These are phyloP conservation scores for Eucalyptus melliodora DNA, from an alignment of 345 rosid species.

Conservation along the genomic window DNA sequence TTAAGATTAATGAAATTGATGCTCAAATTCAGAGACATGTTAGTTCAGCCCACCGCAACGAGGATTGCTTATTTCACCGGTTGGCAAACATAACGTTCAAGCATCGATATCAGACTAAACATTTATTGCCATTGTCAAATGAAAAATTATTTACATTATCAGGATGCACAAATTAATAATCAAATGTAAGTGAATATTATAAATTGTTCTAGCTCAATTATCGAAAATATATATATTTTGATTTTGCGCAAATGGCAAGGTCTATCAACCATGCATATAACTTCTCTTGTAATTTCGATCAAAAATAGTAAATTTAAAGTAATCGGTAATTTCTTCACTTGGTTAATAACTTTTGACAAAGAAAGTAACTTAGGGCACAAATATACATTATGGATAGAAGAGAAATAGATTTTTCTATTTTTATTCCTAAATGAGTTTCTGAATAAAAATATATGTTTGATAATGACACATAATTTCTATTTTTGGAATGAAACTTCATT, in stretches of 20 bases:
- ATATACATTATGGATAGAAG: accelerated
- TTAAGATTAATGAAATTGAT: too few species aligned
- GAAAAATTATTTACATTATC: background rate
- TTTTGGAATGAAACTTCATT: accelerated
- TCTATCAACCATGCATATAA: background rate
- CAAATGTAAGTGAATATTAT: background rate
- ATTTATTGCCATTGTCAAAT: background rate
- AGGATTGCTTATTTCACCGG: background rate
- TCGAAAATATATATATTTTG: background rate
- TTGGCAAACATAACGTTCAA: background rate
- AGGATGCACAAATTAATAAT: background rate
- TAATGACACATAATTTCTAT: accelerated
- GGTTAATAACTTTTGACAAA: background rate
- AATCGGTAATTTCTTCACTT: background rate
- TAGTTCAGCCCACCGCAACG: background rate
- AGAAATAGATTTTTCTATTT: too few species aligned
- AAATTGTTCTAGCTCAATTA: background rate
- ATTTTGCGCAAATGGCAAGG: accelerated
- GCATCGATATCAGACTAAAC: background rate
- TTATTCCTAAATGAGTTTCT: accelerated
- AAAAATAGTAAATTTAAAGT: background rate
- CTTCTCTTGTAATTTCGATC: background rate
- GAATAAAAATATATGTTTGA: accelerated
- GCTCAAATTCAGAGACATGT: background rate
- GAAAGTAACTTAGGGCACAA: background rate